Evolutionary conservation across 2,329 filamentous ascomycete species (phyloP), one percentile per base, ranked within the genome.

Genomic region (Orbilia quercus): DNA sequence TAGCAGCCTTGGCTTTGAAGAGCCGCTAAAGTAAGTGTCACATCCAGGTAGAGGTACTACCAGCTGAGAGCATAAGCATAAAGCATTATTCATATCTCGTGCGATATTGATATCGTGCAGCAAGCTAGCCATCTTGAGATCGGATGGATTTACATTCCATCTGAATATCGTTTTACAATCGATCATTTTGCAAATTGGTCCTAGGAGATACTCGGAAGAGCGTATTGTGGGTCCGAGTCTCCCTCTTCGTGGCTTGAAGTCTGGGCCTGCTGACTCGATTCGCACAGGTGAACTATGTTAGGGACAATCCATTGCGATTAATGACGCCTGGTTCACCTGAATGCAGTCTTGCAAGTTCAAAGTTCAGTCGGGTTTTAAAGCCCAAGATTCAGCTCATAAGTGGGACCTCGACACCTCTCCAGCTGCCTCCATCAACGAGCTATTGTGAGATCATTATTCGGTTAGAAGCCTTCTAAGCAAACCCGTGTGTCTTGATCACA

Each of bases 51-150:
- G 20, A 60, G 57, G 57, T 50, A 60, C 28, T 38, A 36, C 12
- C 25, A 4, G 6, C 6, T 23, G n/a, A 50, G 22, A 9, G 38
- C 44, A 7, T 22, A 31, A 62, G 36, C 31, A 18, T n/a, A n/a
- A 62, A 44, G 45, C 28, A 62, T 31, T 5, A 31, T 31, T 53
- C 47, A 28, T 51, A 51, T 51, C 45, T 42, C 28, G 20, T 20
- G 7, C 18, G 12, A 7, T 36, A 53, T 53, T 18, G 12, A 53
- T 53, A 53, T 53, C 12, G 25, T 57, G 60, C 50, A 65, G 40
- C 25, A 40, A 34, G 50, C 60, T 65, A 65, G 54, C 60, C 45
- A 57, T 50, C 60, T 65, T 65, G 40, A 55, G 40, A 45, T 57
- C 28, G 28, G 22, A 28, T 54, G 28, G 28, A 31, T 31, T 9